Percentiles rank a stretch among this genome's conserved stretches.
These are phyloP conservation scores for Coemansia biformis DNA, from an alignment of 192 early-diverging fungal species.

Conservation along the genomic window DNA sequence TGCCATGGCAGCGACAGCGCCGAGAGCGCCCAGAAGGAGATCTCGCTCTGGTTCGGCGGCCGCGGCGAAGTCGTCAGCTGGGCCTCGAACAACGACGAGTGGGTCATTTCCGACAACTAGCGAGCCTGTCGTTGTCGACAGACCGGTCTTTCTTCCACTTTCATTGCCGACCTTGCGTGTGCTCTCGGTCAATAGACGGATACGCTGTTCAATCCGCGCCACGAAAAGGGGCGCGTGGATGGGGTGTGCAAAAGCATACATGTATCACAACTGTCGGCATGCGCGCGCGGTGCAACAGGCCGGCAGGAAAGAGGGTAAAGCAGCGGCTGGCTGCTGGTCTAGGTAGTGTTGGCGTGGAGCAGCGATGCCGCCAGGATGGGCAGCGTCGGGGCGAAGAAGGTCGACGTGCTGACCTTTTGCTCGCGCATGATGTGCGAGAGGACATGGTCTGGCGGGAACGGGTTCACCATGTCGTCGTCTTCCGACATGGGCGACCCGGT, in stretches of 20 bases:
- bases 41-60: conserved; percentile 68
- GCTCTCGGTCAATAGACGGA: no score
- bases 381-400: conserved; percentile 51
- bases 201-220: no score
- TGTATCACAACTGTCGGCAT: no score
- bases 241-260: no score
- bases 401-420: conserved; percentile 50
- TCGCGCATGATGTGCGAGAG: conserved; percentile 51
- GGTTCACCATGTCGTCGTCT: conserved; percentile 47
- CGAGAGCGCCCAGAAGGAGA: conserved; percentile 77
- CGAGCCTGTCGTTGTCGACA: background rate
- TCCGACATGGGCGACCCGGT: conserved; percentile 29
- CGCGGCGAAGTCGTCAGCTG: conserved; percentile 59
- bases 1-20: conserved; percentile 85
- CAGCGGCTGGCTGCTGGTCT: no score
- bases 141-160: background rate
- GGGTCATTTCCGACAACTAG: conserved; percentile 67
- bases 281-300: no score
- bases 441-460: conserved; percentile 49
- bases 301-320: no score
- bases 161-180: no score
- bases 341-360: conserved; percentile 35
- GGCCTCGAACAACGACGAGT: conserved; percentile 59
- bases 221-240: no score
- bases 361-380: conserved; percentile 48